Evolutionary conservation across 345 rosid genomes (phyloP), one percentile per base, ranked within the genome.

Genomic region (Populus alba): DNA sequence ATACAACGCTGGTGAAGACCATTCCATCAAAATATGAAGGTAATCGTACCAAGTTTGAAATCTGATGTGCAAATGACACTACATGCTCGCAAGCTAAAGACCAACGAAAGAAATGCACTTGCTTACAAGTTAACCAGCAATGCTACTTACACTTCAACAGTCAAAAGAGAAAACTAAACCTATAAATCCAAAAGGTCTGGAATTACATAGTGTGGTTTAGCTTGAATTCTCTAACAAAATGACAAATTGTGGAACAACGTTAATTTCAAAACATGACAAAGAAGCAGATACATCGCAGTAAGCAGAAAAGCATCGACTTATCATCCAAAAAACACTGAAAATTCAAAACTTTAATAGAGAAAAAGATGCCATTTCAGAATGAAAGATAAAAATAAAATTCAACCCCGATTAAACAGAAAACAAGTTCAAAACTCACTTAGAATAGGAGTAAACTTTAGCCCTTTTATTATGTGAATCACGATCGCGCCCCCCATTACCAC

Each of bases 381-480:
- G 43, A 39, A 41, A 5, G 8, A 53, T 37, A 29, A 27, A 35
- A 15, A n/a, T 70, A 5, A 65, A 47, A 6, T 6, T 23, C 22
- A 61, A 55, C 43, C 59, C 35, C 74, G 43, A 16, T 35, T 57
- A 39, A 70, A 23, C n/a, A 71, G 22, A 35, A 45, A 16, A 33
- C 37, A 39, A 45, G 47, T 18, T 16, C 74, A 72, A 51, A 69
- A 82, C 95, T 90, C 85, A 92, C 96, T 68, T 59, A 66, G 84
- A 71, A 62, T 77, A 87, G 70, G 87, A 72, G 74, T 87, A 80
- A 49, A 94, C 90, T 87, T 82, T 96, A n/a, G 98, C 98, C 76
- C 99, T 90, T 81, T 96, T 96, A 85, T 92, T 70, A 53, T 82
- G 79, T 31, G 55, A 33, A 45, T 78, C 85, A 73, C 88, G 84